Base-by-base conservation (phyloP, 164 flowering plant species). In the Macadamia integrifolia region DNA sequence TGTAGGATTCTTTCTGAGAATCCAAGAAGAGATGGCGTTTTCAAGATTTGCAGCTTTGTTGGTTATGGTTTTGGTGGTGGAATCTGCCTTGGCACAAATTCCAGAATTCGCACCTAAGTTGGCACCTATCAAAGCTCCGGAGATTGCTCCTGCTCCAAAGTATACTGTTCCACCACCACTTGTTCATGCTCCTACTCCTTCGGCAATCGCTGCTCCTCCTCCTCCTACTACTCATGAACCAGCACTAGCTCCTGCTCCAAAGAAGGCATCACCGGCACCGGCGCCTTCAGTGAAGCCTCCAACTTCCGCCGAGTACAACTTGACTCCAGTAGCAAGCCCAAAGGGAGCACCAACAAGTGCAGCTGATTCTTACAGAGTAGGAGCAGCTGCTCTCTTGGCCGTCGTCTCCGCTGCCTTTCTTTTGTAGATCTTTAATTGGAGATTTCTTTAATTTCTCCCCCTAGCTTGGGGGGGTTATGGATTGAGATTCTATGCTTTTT, bases 31-130 rank as follows among this genome's bases (percentile, higher is more conserved):
- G 8, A 29, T 31, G 46, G 59, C 60, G 55, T 35, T 17, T 28
- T 18, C 28, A 2, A 31, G 1, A 6, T 32, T 23, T 18, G 13
- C 62, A 18, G 60, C 50, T 23, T 23, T 61, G 18, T 3, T 61
- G 60, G 17, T 61, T 14, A 2, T 52, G n/a, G 46, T 57, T n/a
- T 18, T 67, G 64, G 11, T 68, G 12, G 44, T 32, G 9, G 67
- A 53, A 40, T 15, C 72, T 35, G 42, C 72, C 15, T 12, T 55
- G 4, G 72, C 62, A 9, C 72, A 69, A 62, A 62, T 50, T 15
- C 72, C 72, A 6, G 28, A 49, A 8, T 56, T 42, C 6, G 67
- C 72, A 0, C 72, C 72, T 6, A 42, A 42, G 23, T 32, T 30
- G 23, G 53, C 71, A 12, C 14, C 62, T 1, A 2, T 52, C 10